Conservation (phyloP, 129 eudicot species). For the Daucus carota region DNA sequence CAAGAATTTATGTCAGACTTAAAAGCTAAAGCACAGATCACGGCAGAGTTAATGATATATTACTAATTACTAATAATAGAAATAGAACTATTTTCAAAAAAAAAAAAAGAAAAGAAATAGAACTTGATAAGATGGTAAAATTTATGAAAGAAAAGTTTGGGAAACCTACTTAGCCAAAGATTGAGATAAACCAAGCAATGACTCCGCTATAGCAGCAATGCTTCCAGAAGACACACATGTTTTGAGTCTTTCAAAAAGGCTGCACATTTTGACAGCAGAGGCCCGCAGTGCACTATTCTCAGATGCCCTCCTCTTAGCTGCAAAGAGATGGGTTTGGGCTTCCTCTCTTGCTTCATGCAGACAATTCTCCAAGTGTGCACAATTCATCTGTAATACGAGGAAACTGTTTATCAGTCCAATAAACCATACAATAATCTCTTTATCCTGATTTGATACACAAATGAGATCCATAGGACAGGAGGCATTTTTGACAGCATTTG, state of each 20-base stretch:
- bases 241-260: slow-evolving; percentile 72
- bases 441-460: background rate
- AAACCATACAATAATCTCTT: background rate
- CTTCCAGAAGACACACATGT: slow-evolving; percentile 50
- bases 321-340: slow-evolving; percentile 87
- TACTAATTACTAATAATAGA: no score
- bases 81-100: no score
- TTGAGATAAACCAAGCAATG: slow-evolving; percentile 65
- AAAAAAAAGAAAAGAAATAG: background rate
- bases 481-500: background rate
- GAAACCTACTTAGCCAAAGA: slow-evolving; percentile 62
- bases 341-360: slow-evolving; percentile 89
- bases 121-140: background rate
- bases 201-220: slow-evolving; percentile 46
- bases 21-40: background rate
- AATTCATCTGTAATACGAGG: slow-evolving; percentile 57
- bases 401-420: background rate
- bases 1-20: background rate
- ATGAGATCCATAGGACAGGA: background rate
- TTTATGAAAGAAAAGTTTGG: background rate
- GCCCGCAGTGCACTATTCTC: slow-evolving; percentile 58
- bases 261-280: slow-evolving; percentile 59
- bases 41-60: background rate
- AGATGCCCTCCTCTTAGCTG: slow-evolving; percentile 75
- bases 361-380: slow-evolving; percentile 78